Evolutionary conservation across 768 basidiomycete genomes (phyloP), one percentile per base, ranked within the genome.

Genomic region (Phylloporus sp.): DNA sequence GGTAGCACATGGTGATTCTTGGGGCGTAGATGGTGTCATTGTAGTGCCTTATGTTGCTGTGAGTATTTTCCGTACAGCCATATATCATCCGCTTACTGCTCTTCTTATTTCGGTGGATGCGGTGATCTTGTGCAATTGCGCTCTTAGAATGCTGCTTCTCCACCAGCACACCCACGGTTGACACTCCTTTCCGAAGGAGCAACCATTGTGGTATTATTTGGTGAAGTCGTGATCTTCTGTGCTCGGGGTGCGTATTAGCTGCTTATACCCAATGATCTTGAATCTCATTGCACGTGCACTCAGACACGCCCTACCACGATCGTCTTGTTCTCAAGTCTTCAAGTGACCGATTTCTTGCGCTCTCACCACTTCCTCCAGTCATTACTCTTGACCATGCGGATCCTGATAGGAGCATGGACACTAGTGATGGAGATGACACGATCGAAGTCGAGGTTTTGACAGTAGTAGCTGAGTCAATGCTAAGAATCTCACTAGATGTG

Each of bases 11-110:
- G 52, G 56, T n/a, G 58, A 67, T 36, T 56, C 54, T 7, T 68
- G 67, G 61, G 57, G 62, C 11, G 56, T 58, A 10, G 56, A 60
- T 43, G 72, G 71, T 16, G 70, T 86, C 32, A 77, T 73, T 36
- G 74, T 72, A 29, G 82, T 91, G 11, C 89, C 89, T 7, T 91
- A 90, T 61, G 84, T 90, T 66, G 84, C 82, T 52, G 88, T 91
- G 58, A 60, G 84, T 72, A 1, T 47, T 12, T 54, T 31, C 43
- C 39, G 39, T 12, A 11, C 22, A n/a, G 24, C 22, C 48, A 4
- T 18, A 32, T 48, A 45, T 1, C 9, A 13, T 20, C 32, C 31
- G 16, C 43, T 54, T 42, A 50, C 36, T 31, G 1, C 8, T 13
- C 27, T 32, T 43, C 34, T 15, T 32, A 15, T 24, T 50, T 46